Conservation (phyloP, 371 early-diverging fungal species). For the Mortierella sp. region DNA sequence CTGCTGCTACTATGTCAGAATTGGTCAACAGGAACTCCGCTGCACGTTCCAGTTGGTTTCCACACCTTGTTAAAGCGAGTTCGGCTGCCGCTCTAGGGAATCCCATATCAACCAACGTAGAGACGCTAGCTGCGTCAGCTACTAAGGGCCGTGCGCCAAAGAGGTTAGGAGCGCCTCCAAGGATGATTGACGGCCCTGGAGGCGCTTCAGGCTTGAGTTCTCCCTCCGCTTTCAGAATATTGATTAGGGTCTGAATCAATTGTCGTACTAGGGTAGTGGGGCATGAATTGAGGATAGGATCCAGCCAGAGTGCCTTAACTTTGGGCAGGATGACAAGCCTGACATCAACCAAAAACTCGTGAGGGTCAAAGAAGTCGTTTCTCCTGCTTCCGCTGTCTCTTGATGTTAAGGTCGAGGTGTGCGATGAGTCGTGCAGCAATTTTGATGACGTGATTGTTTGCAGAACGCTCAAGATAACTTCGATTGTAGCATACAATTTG, state of each 20-base stretch:
- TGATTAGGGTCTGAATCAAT: constrained; percentile 68
- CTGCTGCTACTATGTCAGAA: constrained; percentile 69
- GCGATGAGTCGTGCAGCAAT: constrained; percentile 77
- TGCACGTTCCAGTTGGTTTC: constrained; percentile 87
- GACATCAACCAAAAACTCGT: constrained; percentile 72
- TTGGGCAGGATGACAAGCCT: constrained; percentile 68
- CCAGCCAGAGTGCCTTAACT: constrained; percentile 66
- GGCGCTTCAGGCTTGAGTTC: constrained; percentile 59
- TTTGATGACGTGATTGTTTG: constrained; percentile 71
- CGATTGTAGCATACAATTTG: constrained; percentile 59
- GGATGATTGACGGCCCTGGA: constrained; percentile 29
- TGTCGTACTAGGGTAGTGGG: constrained; percentile 65
- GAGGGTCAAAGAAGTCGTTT: constrained; percentile 74
- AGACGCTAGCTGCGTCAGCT: constrained; percentile 74
- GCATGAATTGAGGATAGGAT: constrained; percentile 57
- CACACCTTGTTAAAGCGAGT: constrained; percentile 82
- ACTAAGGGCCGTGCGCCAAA: constrained; percentile 59
- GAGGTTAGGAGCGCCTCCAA: constrained; percentile 31
- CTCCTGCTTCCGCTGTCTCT: constrained; percentile 68
- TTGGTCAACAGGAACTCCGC: constrained; percentile 91
- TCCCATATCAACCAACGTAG: constrained; percentile 90
- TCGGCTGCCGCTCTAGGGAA: constrained; percentile 87
- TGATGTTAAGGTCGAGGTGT: constrained; percentile 64
- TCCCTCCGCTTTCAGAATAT: constrained; percentile 82
- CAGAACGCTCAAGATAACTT: constrained; percentile 69